Percentiles rank a stretch among this genome's conserved stretches.
Evolutionary conservation across 306 rosid genomes (phyloP).

Genomic region (Quercus suber): DNA sequence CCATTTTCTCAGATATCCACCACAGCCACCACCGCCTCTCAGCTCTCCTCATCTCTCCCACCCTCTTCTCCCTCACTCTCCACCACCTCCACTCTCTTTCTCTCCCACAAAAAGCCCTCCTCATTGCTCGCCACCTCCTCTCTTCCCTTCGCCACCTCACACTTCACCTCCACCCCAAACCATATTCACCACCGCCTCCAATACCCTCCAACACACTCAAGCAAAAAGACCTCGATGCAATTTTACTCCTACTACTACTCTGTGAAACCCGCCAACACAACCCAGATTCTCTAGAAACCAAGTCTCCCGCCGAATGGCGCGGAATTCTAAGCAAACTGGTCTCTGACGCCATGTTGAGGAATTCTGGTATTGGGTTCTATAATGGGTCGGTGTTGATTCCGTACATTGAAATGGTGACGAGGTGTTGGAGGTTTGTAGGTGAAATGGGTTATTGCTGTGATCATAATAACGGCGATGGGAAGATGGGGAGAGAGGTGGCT

Average conservation of each 20-base stretch:
- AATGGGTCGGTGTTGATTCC: slow-evolving; percentile 43
- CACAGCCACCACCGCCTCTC: slow-evolving; percentile 62
- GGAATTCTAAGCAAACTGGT: slow-evolving; percentile 19
- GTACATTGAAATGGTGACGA: slow-evolving; percentile 48
- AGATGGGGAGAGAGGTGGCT: slow-evolving; percentile 44
- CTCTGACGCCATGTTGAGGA: slow-evolving; percentile 30
- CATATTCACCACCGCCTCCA: slow-evolving; percentile 1
- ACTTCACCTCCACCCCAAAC: slow-evolving; percentile 35
- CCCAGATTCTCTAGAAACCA: slow-evolving; percentile 43
- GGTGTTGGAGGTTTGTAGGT: slow-evolving; percentile 61
- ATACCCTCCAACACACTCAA: slow-evolving; percentile 23
- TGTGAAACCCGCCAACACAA: slow-evolving; percentile 67
- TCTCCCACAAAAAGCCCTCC: slow-evolving; percentile 60
- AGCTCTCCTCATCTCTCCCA: slow-evolving; percentile 61
- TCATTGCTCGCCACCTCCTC: slow-evolving; percentile 73
- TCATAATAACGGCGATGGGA: slow-evolving; percentile 17
- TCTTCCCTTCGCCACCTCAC: slow-evolving; percentile 66
- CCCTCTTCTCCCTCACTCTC: slow-evolving; percentile 64
- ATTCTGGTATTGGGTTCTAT: slow-evolving; percentile 41
- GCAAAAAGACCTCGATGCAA: slow-evolving; percentile 60
- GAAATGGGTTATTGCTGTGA: slow-evolving; percentile 17
- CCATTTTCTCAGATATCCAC: slow-evolving; percentile 51
- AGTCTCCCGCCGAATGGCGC: slow-evolving; percentile 54
- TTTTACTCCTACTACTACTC: slow-evolving; percentile 64
- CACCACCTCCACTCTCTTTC: slow-evolving; percentile 68